Evolutionary conservation across 2,329 filamentous ascomycete genomes (phyloP).

Genomic region (Akanthomyces muscarius): DNA sequence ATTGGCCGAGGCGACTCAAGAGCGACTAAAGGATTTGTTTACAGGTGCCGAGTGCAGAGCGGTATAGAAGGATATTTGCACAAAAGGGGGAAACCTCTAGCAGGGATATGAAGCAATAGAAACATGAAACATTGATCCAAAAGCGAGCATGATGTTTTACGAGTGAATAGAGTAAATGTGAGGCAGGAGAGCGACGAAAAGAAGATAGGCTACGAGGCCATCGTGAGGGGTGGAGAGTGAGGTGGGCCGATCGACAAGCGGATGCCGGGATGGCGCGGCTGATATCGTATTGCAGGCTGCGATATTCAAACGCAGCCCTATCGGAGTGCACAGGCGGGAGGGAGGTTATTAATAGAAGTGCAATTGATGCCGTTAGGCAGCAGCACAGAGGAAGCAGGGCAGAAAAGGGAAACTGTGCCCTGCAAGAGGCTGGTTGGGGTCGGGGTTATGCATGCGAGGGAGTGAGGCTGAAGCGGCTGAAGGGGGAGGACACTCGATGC

Average conservation of each 20-base stretch:
- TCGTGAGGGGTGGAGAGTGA: not conserved
- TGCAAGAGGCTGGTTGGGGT: not conserved
- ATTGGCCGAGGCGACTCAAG: constrained; percentile 4
- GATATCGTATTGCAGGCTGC: constrained; percentile 15
- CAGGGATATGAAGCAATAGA: constrained; percentile 17
- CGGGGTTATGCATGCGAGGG: not conserved
- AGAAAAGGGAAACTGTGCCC: too few species aligned
- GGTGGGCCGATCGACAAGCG: not conserved
- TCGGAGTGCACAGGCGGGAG: not conserved
- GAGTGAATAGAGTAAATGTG: not conserved
- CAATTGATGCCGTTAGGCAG: not conserved
- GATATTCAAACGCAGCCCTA: constrained; percentile 4
- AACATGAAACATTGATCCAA: constrained; percentile 19
- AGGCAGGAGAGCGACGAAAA: not conserved
- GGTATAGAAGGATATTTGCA: constrained; percentile 17
- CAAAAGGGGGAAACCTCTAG: not conserved
- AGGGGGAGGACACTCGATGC: not conserved
- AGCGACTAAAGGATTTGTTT: not conserved
- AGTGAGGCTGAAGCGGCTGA: constrained; percentile 8
- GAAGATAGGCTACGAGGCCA: not conserved
- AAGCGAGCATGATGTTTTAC: not conserved
- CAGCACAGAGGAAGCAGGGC: not conserved
- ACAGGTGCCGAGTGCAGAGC: constrained; percentile 3
- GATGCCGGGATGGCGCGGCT: not conserved
- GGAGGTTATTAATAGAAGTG: not conserved